A percentile compares a stretch with the other conserved stretches of the same genome.
phyloP scores from a whole-genome alignment of 306 rosid species.

The Canavalia gladiata region DNA sequence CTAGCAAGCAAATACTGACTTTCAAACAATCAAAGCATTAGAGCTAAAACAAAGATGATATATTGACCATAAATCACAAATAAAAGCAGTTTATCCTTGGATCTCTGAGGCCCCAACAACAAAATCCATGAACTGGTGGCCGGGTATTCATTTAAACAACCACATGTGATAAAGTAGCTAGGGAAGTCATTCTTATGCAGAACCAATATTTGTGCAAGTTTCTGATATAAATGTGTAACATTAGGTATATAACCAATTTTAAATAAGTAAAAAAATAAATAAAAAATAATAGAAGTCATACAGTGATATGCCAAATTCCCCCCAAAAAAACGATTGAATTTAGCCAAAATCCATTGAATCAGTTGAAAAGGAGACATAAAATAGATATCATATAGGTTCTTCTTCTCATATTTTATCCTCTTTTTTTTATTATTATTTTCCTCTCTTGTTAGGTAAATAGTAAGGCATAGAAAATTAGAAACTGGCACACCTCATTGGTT shows the following conservation, averaged over 20 bases:
- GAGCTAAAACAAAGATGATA: not conserved
- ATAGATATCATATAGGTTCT: not conserved
- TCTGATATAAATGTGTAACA: constrained; percentile 4
- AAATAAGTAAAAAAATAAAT: not conserved
- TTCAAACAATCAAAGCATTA: constrained; percentile 6
- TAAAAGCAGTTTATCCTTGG: not conserved
- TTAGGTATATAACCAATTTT: not conserved
- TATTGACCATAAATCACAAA: constrained; percentile 16
- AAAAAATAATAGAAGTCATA: not conserved
- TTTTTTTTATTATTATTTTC: not conserved
- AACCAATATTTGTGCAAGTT: constrained; percentile 10
- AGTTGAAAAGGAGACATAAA: not conserved
- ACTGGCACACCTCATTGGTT: not conserved
- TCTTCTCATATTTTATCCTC: not conserved
- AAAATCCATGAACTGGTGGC: constrained; percentile 2
- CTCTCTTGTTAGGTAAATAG: not conserved
- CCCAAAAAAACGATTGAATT: not conserved
- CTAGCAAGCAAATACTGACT: not conserved
- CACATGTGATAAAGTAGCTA: not conserved
- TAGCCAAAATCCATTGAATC: constrained; percentile 15
- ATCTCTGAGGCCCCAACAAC: not conserved
- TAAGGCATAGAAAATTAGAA: not conserved
- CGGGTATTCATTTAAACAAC: not conserved
- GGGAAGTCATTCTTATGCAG: constrained; percentile 5
- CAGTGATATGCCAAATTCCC: not conserved